Evolutionary conservation across 805 yeast species (phyloP).

Genomic region (Candida sonorensis): DNA sequence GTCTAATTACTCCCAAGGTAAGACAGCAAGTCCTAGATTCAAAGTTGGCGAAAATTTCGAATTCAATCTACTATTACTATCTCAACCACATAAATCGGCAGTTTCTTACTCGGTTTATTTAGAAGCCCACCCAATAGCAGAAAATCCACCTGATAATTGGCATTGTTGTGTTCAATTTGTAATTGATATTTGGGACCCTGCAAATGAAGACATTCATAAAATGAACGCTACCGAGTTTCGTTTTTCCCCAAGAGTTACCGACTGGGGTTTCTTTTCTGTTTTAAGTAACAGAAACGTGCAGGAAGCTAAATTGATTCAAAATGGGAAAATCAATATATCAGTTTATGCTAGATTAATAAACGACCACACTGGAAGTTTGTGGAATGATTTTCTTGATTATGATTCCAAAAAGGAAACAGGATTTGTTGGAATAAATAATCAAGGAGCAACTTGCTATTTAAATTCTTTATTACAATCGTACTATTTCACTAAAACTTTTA

Average conservation of each 20-base stretch:
- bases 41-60: conserved; percentile 49
- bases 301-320: conserved; percentile 28
- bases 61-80: conserved; percentile 71
- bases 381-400: conserved; percentile 82
- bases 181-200: conserved; percentile 77
- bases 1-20: conserved; percentile 27
- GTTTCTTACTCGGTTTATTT: conserved; percentile 65
- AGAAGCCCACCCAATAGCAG: conserved; percentile 50
- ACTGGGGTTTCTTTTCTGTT: conserved; percentile 93
- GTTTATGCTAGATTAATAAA: conserved; percentile 70
- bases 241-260: conserved; percentile 68
- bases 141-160: conserved; percentile 43
- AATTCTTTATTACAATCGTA: conserved; percentile 89
- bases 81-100: conserved; percentile 56
- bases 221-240: conserved; percentile 69
- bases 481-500: conserved; percentile 74
- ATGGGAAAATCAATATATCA: conserved; percentile 60
- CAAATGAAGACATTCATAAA: conserved; percentile 52
- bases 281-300: conserved; percentile 45
- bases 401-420: conserved; percentile 87
- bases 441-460: conserved; percentile 97
- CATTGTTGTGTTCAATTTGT: conserved; percentile 89
- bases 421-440: conserved; percentile 87
- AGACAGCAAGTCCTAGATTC: conserved; percentile 36
- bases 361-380: conserved; percentile 89